Conservation (phyloP, 2,329 filamentous ascomycete genomes). For the Xylaria sp. region DNA sequence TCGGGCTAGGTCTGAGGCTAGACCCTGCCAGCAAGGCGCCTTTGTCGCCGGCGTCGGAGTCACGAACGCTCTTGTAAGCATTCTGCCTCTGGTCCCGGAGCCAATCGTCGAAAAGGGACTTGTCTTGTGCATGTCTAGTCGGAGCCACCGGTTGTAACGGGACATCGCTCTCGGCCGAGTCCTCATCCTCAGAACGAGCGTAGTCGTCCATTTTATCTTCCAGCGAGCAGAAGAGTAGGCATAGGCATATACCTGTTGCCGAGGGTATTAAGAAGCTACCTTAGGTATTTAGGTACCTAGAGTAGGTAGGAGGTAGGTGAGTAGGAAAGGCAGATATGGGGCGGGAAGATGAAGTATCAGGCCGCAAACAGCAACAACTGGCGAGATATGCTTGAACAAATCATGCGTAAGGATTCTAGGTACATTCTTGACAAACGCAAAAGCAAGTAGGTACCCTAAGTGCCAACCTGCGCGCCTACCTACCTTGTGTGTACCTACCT, state of each 20-base stretch:
- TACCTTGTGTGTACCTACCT: too few relatives aligned
- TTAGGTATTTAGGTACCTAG: neutral
- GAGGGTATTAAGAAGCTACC: too few relatives aligned
- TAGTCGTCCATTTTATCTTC: constrained; percentile 25
- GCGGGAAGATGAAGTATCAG: too few relatives aligned
- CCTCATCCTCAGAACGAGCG: constrained; percentile 28
- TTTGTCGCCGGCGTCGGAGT: neutral
- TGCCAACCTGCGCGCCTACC: too few relatives aligned
- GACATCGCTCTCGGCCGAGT: constrained; percentile 11
- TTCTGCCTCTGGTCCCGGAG: constrained; percentile 32
- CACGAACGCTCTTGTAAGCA: constrained; percentile 9
- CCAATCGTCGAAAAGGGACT: constrained; percentile 32
- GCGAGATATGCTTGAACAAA: too few relatives aligned
- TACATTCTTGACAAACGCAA: too few relatives aligned
- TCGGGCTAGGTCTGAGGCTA: constrained; percentile 47
- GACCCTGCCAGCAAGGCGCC: neutral
- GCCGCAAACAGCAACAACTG: too few relatives aligned
- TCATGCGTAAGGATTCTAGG: too few relatives aligned
- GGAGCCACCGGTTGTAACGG: neutral
- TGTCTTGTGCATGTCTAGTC: constrained; percentile 23
- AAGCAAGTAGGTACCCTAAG: too few relatives aligned
- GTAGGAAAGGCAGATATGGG: too few relatives aligned
- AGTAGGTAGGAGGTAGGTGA: too few relatives aligned
- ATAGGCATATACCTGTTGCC: too few relatives aligned
- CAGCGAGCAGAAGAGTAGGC: neutral